Base-by-base conservation (phyloP, 495 filamentous ascomycete genomes). In the Penicillium longicatenatum region DNA sequence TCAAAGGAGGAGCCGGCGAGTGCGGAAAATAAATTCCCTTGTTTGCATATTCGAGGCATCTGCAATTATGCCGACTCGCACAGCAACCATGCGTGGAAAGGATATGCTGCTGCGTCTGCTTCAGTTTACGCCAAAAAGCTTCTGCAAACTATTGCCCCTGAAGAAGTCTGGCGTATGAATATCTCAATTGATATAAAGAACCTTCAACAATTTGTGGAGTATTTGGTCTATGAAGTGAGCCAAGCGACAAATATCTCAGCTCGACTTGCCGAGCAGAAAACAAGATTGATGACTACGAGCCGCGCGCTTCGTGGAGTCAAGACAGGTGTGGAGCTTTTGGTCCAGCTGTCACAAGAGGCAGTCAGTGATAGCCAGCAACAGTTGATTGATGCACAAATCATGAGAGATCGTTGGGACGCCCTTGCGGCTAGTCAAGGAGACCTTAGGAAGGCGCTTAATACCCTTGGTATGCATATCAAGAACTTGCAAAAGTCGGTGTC, bases 31-130 rank as follows among this genome's bases (percentile, higher is more conserved):
- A 35, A 17, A 14, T 35, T 50, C 1, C 24, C 47, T 19, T 50
- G 47, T 50, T 7, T 50, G 9, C 47, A 50, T 17, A 33, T 50
- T 35, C 47, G 47, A 31, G 47, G 47, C 1, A 50, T 50, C n/a
- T 35, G 47, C 29, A 14, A 50, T 12, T 50, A 50, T 11, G 26
- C 47, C 6, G 47, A 50, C 14, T 31, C 47, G 7, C 47, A 50
- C 19, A 33, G 21, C 4, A 31, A 12, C 1, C 16, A 50, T 0
- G 16, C 3, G 4, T 50, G 47, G 47, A 31, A 50, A 17, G 47
- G 47, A 11, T 50, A 31, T 20, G 47, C 47, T 20, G 47, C 47
- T 12, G 47, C 47, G 2, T 24, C 47, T 12, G 47, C 47, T 50
- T 31, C 47, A 19, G n/a, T 50, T 6, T 50, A 50, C 6, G 19